Conservation (phyloP, 371 early-diverging fungal genomes). For the Syncephalis plumigaleata region DNA sequence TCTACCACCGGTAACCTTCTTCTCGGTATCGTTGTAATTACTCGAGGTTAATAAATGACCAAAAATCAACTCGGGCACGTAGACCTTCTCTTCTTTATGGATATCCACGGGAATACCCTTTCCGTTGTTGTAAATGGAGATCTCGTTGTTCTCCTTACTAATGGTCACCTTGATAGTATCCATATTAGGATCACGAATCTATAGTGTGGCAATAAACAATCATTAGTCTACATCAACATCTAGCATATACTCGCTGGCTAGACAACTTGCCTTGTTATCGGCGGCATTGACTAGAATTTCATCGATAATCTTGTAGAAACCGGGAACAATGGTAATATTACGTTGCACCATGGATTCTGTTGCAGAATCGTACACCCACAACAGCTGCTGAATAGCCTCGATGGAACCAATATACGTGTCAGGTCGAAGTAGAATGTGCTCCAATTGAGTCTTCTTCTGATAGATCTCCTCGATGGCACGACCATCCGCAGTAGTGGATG, state of each 20-base stretch:
- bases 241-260: not conserved
- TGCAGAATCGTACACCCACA: slow-evolving; percentile 75
- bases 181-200: slow-evolving; percentile 91
- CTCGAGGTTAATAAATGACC: slow-evolving; percentile 97
- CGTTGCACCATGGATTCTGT: slow-evolving; percentile 39
- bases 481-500: too few species aligned
- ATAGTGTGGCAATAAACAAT: slow-evolving; percentile 4
- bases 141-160: slow-evolving; percentile 56
- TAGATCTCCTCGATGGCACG: slow-evolving; percentile 47
- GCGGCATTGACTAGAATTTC: slow-evolving; percentile 99
- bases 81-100: slow-evolving; percentile 86
- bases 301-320: slow-evolving; percentile 99
- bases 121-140: slow-evolving; percentile 96
- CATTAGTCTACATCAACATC: not conserved
- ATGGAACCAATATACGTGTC: slow-evolving; percentile 99
- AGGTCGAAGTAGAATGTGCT: slow-evolving; percentile 96
- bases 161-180: slow-evolving; percentile 84
- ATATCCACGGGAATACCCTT: slow-evolving; percentile 95
- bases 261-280: slow-evolving; percentile 64
- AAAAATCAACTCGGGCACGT: slow-evolving; percentile 99
- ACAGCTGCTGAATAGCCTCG: slow-evolving; percentile 62
- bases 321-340: slow-evolving; percentile 84
- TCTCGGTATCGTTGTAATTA: slow-evolving; percentile 97
- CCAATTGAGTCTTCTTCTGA: slow-evolving; percentile 96
- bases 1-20: slow-evolving; percentile 98